Base-by-base conservation (phyloP, 495 filamentous ascomycete genomes). In the Sphaerosporella brunnea region DNA sequence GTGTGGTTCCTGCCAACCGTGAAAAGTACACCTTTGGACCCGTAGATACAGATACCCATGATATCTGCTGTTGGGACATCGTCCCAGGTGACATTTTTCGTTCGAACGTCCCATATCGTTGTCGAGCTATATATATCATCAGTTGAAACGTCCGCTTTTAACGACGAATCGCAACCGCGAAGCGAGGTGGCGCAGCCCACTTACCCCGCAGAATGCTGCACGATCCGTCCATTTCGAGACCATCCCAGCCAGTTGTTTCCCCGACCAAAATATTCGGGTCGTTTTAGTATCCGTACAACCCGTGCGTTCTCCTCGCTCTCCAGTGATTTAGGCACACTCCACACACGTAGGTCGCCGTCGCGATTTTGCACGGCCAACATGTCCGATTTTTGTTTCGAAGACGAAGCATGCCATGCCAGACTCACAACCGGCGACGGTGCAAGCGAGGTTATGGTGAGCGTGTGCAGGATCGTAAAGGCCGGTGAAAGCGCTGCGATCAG, bases 351-450 rank as follows among this genome's bases (percentile, higher is more conserved):
- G 58, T 99, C 90, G 11, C 90, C 90, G 62, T 94, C 85, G 41
- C 78, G 69, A 2, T 84, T 88, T 64, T 95, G 90, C 3, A 83
- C 81, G 21, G 88, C 88, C 58, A 99, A 64, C 90, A 99, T 99
- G 58, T 96, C 92, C 9, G 90, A 93, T 63, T 94, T 96, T 61
- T 95, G 87, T 47, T 86, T 84, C 1, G 92, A 83, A 2, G 90
- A 96, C 1, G 90, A 96, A 24, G 86, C 84, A 69, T 99, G 90
- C 90, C 90, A 99, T 53, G 86, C 77, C 21, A 99, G 68, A n/a
- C 77, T 80, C 19, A 83, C 73, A 36, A 99, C 90, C 10, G 86
- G 80, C 1, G 90, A 93, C 10, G 92, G 90, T 3, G 75, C 73
- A 50, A 86, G 69, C 9, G 70, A 73, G 5, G 74, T 68, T 1